phyloP scores from a whole-genome alignment of 257 asterid species.

The Henckelia pumila region DNA sequence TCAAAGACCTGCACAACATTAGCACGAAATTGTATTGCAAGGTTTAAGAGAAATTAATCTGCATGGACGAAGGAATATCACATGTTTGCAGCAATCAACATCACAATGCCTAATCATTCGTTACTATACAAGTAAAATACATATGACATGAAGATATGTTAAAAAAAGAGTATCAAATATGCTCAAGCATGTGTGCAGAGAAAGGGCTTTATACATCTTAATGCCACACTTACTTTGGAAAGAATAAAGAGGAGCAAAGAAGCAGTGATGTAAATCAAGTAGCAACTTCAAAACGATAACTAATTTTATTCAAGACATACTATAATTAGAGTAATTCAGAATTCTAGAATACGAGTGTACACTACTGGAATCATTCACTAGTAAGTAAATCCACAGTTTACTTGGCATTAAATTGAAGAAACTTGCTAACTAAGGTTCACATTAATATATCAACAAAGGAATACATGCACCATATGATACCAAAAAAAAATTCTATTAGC shows the following conservation, averaged over 20 bases:
- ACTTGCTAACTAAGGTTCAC: not conserved
- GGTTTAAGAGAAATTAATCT: not conserved
- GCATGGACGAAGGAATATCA: not conserved
- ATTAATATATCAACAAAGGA: not conserved
- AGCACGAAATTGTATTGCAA: constrained; percentile 12
- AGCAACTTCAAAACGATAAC: not conserved
- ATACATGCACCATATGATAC: too few relatives aligned
- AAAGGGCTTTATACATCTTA: not conserved
- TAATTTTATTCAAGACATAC: not conserved
- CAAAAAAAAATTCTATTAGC: too few relatives aligned
- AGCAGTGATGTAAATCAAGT: not conserved
- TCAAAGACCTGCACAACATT: constrained; percentile 70
- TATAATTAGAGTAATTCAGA: not conserved
- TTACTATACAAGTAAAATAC: not conserved
- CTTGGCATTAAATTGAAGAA: not conserved
- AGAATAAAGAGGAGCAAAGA: not conserved
- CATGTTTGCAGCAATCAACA: not conserved
- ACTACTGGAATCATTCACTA: constrained; percentile 11
- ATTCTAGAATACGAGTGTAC: not conserved
- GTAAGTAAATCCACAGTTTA: not conserved
- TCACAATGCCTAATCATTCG: not conserved
- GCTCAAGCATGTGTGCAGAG: not conserved
- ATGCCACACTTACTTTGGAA: not conserved
- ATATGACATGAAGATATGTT: not conserved
- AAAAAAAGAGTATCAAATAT: too few relatives aligned